Base-by-base conservation (phyloP, 2,329 filamentous ascomycete species). In the Sclerotinia sclerotiorum region DNA sequence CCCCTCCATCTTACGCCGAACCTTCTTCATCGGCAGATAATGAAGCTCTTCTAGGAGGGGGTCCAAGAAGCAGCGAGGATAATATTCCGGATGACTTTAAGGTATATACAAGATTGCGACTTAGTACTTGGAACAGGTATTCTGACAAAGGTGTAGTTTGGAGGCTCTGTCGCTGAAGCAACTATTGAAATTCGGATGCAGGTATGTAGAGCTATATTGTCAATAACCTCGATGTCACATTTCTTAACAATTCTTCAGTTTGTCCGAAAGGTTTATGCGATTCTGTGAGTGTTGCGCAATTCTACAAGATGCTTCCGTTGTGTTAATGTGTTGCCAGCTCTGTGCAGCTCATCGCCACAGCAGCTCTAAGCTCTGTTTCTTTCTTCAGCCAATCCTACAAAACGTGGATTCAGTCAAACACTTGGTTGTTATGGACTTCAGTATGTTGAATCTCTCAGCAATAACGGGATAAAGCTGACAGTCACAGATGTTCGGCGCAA, bases 81-180 rank as follows among this genome's bases (percentile, higher is more conserved):
- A 96, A 97, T 77, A 79, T 98, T 56, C 94, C 94, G 1, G 94
- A 98, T 82, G 94, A 98, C 81, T 98, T 98, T 88, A 98, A 97
- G 86, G 90, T 92, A 78, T 17, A 42, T 24, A 46, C 24, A 51
- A 35, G 56, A 51, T n/a, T 49, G 46, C 19, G 11, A 6, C 32
- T 15, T 21, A 42, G 21, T 7, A 44, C 24, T 44, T 54, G 49
- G 15, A 48, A 44, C 24, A 57, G 46, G 7, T 13, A 29, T 56
- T 56, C 70, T 75, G 56, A 75, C 52, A 39, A 63, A 62, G 15
- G 32, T 63, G 5, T 77, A 93, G 91, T 98, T 97, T 78, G 95
- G 94, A 74, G 94, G 93, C 71, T 93, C 90, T 24, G 94, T 98
- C 69, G 90, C 94, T 73, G 95, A 98, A 83, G 94, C 92, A 58